Evolutionary conservation across 208 protist species (phyloP), one percentile per base, ranked within the genome.

Genomic region (Angomonas ambiguus): DNA sequence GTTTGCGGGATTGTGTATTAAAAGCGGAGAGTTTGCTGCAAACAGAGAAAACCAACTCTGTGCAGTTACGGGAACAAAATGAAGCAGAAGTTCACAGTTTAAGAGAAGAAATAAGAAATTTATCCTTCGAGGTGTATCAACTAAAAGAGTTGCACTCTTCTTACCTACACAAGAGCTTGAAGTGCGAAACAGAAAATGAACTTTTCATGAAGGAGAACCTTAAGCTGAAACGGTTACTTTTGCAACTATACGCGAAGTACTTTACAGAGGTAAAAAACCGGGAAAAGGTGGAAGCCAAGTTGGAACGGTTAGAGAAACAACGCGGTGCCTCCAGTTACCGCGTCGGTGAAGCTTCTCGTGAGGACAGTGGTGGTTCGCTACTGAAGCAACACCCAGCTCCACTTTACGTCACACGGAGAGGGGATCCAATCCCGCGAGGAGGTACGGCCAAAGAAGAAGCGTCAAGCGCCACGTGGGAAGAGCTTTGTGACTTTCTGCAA

Each of bases 171-270:
- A 53, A 53, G 4, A 13, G 20, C 24, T n/a, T 53, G 45, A 53
- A 53, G 20, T 53, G 8, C 45, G 45, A 53, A 53, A 22, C 45
- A 24, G 45, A 53, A 24, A 53, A 53, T n/a, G 45, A 53, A 22
- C 18, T 53, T 3, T 53, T 27, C 16, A 53, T 24, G 16, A n/a
- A 24, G 16, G 45, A 53, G 24, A 53, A 53, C 45, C 20, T 53
- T 8, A 53, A 53, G 45, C 45, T 53, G 8, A 53, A 53, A 53
- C 10, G 20, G 10, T 20, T 53, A 20, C 45, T 53, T 13, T n/a
- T 24, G 24, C 18, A 53, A 20, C 10, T 53, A 20, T 53, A 53
- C 24, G 5, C 3, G 10, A 5, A 53, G 10, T 53, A 53, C 13
- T 13, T 5, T 13, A 41, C 35, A 13, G 35, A 41, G 35, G 35